A percentile compares a stretch with the other conserved stretches of the same genome.
These are phyloP conservation scores for Aurantiochytrium sp. DNA, from an alignment of 108 stramenopile species.

Conservation along the genomic window DNA sequence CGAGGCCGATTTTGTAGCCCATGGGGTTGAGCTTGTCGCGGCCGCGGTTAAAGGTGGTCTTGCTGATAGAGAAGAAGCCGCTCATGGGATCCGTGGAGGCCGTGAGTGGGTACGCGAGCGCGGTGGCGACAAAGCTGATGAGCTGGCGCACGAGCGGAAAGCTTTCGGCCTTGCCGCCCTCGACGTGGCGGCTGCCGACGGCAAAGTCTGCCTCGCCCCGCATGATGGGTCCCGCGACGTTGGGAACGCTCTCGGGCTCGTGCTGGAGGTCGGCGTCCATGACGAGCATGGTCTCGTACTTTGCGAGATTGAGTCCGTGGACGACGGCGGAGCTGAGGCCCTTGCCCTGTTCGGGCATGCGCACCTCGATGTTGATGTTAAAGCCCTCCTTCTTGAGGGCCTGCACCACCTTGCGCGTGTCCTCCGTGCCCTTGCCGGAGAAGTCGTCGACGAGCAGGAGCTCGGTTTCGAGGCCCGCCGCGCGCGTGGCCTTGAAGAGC, in stretches of 20 bases:
- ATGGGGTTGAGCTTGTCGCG: not conserved
- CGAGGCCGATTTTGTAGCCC: slow-evolving; percentile 34
- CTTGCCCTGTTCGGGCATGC: not conserved
- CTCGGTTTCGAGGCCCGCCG: not conserved
- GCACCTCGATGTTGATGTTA: not conserved
- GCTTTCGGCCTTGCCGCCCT: slow-evolving; percentile 12
- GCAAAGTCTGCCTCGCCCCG: slow-evolving; percentile 8
- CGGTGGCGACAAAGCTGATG: slow-evolving; percentile 17
- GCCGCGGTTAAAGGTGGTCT: not conserved
- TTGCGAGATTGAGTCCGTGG: not conserved
- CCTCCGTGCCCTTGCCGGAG: not conserved
- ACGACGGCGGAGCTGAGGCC: slow-evolving; percentile 31
- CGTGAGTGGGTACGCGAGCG: slow-evolving; percentile 6
- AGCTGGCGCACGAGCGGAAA: not conserved
- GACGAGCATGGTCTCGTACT: not conserved
- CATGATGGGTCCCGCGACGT: not conserved
- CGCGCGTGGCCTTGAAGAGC: slow-evolving; percentile 19
- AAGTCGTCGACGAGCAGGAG: slow-evolving; percentile 33
- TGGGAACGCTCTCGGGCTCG: slow-evolving; percentile 32
- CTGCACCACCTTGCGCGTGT: not conserved
- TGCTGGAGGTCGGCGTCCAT: slow-evolving; percentile 38
- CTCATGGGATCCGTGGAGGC: slow-evolving; percentile 31
- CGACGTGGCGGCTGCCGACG: slow-evolving; percentile 14
- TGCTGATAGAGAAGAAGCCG: slow-evolving; percentile 16
- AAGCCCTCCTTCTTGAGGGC: slow-evolving; percentile 1